Evolutionary conservation across 257 asterid species (phyloP).

Genomic region (Fraxinus americana): DNA sequence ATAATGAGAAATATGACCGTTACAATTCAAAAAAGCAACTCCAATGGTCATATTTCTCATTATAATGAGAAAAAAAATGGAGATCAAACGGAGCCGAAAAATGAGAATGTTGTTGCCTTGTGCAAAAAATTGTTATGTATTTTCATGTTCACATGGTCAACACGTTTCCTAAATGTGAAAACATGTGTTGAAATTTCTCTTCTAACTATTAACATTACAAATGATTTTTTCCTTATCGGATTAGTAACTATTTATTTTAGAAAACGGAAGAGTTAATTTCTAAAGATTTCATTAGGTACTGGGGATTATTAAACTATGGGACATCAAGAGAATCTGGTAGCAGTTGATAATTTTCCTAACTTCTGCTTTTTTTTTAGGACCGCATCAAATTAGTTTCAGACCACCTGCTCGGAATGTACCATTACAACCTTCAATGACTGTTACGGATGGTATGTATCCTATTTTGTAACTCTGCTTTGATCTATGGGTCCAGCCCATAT

Average conservation of each 20-base stretch:
- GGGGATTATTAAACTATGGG: not conserved
- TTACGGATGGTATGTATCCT: constrained; percentile 71
- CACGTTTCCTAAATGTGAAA: not conserved
- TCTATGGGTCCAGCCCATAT: not conserved
- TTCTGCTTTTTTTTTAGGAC: constrained; percentile 50
- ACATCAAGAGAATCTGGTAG: constrained; percentile 15
- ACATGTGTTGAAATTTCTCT: not conserved
- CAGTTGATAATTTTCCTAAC: constrained; percentile 12
- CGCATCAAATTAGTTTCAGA: constrained; percentile 91
- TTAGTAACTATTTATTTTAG: not conserved
- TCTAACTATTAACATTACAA: not conserved
- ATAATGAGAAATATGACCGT: too few relatives aligned
- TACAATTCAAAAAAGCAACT: too few relatives aligned
- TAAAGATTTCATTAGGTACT: not conserved
- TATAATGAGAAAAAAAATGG: too few relatives aligned
- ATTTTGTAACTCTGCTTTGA: not conserved
- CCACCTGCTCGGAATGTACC: constrained; percentile 78
- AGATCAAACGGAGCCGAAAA: not conserved
- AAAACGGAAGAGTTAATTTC: not conserved
- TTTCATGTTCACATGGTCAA: not conserved
- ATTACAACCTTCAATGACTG: constrained; percentile 89
- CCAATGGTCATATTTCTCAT: too few relatives aligned
- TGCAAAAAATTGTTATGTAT: not conserved
- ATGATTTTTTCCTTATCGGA: not conserved
- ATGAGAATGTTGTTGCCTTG: not conserved